Evolutionary conservation across 169 alveolate genomes (phyloP).

Genomic region (Plasmodium malariae): DNA sequence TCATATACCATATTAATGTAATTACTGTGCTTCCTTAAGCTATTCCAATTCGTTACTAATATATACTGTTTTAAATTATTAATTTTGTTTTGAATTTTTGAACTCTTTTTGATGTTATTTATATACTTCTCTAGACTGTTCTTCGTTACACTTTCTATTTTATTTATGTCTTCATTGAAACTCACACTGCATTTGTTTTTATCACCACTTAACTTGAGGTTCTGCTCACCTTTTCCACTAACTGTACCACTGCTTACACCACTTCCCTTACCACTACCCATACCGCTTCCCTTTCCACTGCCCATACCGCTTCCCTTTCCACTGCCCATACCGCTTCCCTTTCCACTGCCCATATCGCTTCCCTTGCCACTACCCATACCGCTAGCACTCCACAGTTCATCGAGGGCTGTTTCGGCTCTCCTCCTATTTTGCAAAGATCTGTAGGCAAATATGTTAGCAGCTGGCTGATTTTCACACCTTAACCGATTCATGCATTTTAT

Average conservation of each 20-base stretch:
- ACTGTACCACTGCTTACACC: too few relatives aligned
- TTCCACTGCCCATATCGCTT: too few relatives aligned
- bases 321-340: too few relatives aligned
- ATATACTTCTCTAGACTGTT: slow-evolving; percentile 24
- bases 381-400: too few relatives aligned
- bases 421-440: not conserved
- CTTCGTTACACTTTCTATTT: not conserved
- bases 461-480: not conserved
- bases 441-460: not conserved
- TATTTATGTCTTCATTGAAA: not conserved
- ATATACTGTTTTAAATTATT: slow-evolving; percentile 30
- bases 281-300: not conserved
- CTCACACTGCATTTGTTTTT: not conserved
- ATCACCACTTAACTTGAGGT: too few relatives aligned
- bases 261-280: not conserved
- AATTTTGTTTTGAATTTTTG: slow-evolving; percentile 8
- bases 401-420: not conserved
- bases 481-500: slow-evolving; percentile 26
- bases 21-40: slow-evolving; percentile 21
- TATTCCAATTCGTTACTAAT: slow-evolving; percentile 14
- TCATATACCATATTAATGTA: not conserved
- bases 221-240: too few relatives aligned
- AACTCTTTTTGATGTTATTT: slow-evolving; percentile 4
- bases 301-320: not conserved
- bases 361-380: too few relatives aligned